Evolutionary conservation across 2,329 filamentous ascomycete genomes (phyloP).

Genomic region (Cadophora sp.): DNA sequence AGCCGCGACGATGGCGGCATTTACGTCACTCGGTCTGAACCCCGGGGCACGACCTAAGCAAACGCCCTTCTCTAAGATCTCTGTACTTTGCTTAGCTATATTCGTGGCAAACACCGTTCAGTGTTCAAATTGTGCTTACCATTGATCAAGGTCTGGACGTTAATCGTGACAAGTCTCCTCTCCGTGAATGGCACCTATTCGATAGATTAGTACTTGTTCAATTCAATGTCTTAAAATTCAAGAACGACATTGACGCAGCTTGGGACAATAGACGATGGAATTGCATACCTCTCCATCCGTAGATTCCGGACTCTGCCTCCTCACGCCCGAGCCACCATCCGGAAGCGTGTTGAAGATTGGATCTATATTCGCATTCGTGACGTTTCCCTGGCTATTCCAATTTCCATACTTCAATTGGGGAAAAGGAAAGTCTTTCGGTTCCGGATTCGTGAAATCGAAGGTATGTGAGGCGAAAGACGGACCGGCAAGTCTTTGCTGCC

Average conservation of each 20-base stretch:
- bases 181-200: constrained; percentile 15
- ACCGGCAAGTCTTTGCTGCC: constrained; percentile 18
- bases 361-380: constrained; percentile 28
- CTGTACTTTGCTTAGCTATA: constrained; percentile 29
- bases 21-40: constrained; percentile 43
- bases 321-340: not conserved
- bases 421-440: constrained; percentile 33
- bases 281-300: constrained; percentile 1
- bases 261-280: no score
- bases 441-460: constrained; percentile 26
- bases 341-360: constrained; percentile 31
- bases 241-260: not conserved
- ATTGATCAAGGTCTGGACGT: constrained; percentile 41
- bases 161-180: constrained; percentile 40
- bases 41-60: constrained; percentile 44
- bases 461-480: constrained; percentile 9
- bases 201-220: not conserved
- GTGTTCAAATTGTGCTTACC: constrained; percentile 35
- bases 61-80: constrained; percentile 38
- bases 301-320: constrained; percentile 11
- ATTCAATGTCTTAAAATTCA: not conserved
- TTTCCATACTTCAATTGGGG: constrained; percentile 21
- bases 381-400: constrained; percentile 21
- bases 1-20: constrained; percentile 42
- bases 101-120: not conserved